These are phyloP conservation scores for Chaetomiaceae sp. DNA, from an alignment of 2,329 filamentous ascomycete species.

Conservation along the genomic window DNA sequence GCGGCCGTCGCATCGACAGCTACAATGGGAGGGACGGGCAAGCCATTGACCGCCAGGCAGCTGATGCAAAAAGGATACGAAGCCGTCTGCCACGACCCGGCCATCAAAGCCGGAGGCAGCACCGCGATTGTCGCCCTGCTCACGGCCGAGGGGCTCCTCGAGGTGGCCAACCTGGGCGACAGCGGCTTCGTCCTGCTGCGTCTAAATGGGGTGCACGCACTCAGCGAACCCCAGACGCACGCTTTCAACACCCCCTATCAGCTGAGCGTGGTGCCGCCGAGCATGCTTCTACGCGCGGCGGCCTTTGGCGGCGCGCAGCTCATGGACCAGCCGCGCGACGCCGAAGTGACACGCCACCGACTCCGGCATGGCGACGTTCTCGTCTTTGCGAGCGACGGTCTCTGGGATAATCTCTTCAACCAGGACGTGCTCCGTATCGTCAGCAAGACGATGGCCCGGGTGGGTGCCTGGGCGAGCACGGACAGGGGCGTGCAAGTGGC, in stretches of 20 bases:
- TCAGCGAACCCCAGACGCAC: constrained; percentile 84
- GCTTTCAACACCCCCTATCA: constrained; percentile 98
- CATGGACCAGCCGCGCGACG: constrained; percentile 78
- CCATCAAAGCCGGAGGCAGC: constrained; percentile 77
- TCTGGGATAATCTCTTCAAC: constrained; percentile 92
- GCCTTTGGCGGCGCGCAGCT: constrained; percentile 80
- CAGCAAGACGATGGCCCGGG: constrained; percentile 67
- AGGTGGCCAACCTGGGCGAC: constrained; percentile 92
- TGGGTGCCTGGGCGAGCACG: constrained; percentile 68
- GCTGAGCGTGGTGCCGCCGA: constrained; percentile 78
- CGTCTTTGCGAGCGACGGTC: constrained; percentile 89
- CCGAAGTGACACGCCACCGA: constrained; percentile 69
- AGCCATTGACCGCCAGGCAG: constrained; percentile 54
- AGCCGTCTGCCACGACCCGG: constrained; percentile 66
- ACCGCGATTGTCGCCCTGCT: constrained; percentile 87
- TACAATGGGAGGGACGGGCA: constrained; percentile 14
- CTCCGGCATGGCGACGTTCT: constrained; percentile 89
- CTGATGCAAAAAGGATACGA: constrained; percentile 84
- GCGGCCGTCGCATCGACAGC: constrained; percentile 58
- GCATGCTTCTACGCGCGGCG: constrained; percentile 71
- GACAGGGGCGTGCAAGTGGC: constrained; percentile 59
- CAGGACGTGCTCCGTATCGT: constrained; percentile 82
- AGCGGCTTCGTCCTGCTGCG: constrained; percentile 87
- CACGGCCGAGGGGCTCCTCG: constrained; percentile 65
- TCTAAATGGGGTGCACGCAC: constrained; percentile 76